Evolutionary conservation across 176 grass and related monocot genomes (phyloP).

Genomic region (Echinochloa phyllopogon): DNA sequence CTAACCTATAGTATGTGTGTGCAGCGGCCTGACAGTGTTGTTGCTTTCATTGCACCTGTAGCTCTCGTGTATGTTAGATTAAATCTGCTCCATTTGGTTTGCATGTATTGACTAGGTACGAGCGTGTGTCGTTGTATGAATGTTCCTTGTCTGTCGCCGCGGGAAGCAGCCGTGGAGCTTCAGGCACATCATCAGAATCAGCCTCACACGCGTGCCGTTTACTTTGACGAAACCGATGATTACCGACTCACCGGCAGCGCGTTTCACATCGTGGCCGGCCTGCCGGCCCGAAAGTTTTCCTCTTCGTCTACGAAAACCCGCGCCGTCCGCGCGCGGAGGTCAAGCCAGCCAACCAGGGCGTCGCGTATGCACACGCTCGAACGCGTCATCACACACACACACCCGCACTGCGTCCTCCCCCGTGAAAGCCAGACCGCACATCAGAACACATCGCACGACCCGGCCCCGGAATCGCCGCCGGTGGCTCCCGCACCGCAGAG

Average conservation of each 20-base stretch:
- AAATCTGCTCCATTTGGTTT: not conserved
- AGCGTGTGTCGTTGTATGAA: not conserved
- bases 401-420: not conserved
- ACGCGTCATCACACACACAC: not conserved
- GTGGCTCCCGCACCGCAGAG: not conserved
- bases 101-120: not conserved
- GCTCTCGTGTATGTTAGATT: not conserved
- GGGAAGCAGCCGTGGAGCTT: not conserved
- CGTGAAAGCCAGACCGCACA: not conserved
- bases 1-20: not conserved
- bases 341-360: not conserved
- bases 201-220: not conserved
- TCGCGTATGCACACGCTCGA: not conserved
- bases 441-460: not conserved
- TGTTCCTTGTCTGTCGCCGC: not conserved
- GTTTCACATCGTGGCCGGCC: not conserved
- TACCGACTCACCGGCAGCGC: not conserved
- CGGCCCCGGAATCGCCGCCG: not conserved
- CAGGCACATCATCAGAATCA: not conserved
- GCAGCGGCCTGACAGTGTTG: not conserved
- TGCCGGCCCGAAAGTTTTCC: constrained; percentile 16
- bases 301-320: not conserved
- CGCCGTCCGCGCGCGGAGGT: not conserved
- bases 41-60: constrained; percentile 21
- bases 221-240: not conserved